phyloP scores from a whole-genome alignment of 129 eudicot species.

The Pulicaria dysenterica region DNA sequence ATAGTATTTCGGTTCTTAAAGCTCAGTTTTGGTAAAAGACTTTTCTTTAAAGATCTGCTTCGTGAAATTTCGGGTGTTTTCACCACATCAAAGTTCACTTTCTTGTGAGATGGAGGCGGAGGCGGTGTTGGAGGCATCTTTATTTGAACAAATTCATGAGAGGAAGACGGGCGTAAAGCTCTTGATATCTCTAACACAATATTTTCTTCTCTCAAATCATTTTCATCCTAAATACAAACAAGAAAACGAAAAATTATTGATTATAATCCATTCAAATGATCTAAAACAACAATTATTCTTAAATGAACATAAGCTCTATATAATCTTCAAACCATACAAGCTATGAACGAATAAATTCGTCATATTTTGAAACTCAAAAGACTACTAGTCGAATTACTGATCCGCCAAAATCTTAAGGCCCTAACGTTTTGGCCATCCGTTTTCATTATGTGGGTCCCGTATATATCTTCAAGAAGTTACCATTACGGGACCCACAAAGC shows the following conservation, averaged over 20 bases:
- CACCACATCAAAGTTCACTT: slow-evolving; percentile 56
- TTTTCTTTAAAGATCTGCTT: slow-evolving; percentile 50
- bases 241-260: neutral
- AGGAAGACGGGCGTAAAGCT: slow-evolving; percentile 50
- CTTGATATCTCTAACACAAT: slow-evolving; percentile 55
- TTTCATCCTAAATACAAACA: slow-evolving; percentile 30
- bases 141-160: slow-evolving; percentile 58
- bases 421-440: neutral
- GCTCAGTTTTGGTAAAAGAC: slow-evolving; percentile 51
- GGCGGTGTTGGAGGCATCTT: slow-evolving; percentile 56
- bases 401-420: neutral
- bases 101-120: slow-evolving; percentile 56
- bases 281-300: neutral
- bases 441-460: slow-evolving; percentile 10
- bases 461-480: neutral
- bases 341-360: slow-evolving; percentile 1
- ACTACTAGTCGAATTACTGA: neutral
- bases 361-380: neutral
- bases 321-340: slow-evolving; percentile 5
- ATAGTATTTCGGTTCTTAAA: slow-evolving; percentile 44
- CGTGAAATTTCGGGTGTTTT: slow-evolving; percentile 44
- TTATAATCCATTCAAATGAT: neutral
- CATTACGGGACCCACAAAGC: slow-evolving; percentile 5
- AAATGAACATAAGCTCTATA: neutral
- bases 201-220: slow-evolving; percentile 47